phyloP scores from a whole-genome alignment of 139 green algal species.

The Axilococcus clingmanii region DNA sequence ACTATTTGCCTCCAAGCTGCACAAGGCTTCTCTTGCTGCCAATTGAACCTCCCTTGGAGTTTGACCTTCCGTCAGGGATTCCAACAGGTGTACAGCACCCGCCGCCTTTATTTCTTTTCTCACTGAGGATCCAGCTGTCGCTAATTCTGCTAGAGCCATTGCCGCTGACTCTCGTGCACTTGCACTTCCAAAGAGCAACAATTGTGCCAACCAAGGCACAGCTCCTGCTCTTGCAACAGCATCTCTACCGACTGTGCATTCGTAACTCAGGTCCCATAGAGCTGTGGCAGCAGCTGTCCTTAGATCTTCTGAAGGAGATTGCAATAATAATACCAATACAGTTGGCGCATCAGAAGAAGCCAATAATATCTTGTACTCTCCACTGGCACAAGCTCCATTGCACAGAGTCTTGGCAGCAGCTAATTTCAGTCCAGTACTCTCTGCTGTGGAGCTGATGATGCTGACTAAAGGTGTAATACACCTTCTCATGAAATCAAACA shows the following conservation, averaged over 20 bases:
- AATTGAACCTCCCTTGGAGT: no score
- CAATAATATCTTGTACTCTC: constrained; percentile 15
- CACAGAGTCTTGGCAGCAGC: constrained; percentile 6
- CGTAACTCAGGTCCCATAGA: constrained; percentile 21
- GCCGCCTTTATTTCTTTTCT: neutral
- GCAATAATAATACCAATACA: neutral
- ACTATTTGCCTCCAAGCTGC: no score
- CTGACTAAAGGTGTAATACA: neutral
- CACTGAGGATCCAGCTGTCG: neutral
- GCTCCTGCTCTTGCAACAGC: constrained; percentile 13
- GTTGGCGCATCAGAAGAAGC: neutral
- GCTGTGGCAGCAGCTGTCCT: constrained; percentile 12
- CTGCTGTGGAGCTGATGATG: neutral
- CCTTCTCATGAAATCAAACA: neutral
- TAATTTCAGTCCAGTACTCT: constrained; percentile 2
- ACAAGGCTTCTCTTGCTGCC: no score
- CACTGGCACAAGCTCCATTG: constrained; percentile 9
- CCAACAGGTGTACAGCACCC: neutral
- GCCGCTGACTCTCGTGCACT: constrained; percentile 24
- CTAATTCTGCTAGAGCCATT: constrained; percentile 13
- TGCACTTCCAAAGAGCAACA: constrained; percentile 17
- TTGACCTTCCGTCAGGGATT: neutral
- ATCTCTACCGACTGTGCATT: constrained; percentile 1
- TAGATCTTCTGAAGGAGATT: constrained; percentile 3
- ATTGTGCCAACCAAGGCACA: constrained; percentile 21